phyloP scores from a whole-genome alignment of 495 filamentous ascomycete species.

The Aspergillus heteromorphus region DNA sequence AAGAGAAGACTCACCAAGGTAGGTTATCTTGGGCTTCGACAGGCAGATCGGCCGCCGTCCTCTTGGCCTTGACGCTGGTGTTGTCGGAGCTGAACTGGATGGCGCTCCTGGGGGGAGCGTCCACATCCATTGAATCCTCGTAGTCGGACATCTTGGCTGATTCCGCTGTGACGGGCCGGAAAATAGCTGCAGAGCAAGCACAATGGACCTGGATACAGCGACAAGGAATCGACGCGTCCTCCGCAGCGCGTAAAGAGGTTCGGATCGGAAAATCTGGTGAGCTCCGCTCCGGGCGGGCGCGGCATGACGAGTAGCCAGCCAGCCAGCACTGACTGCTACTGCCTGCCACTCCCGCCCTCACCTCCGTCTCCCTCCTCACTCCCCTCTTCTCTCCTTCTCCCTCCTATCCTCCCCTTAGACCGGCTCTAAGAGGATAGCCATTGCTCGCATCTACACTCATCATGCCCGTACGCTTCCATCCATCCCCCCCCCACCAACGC shows the following conservation, averaged over 20 bases:
- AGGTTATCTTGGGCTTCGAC: constrained; percentile 90
- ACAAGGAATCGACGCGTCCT: too few relatives aligned
- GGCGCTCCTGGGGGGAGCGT: constrained; percentile 52
- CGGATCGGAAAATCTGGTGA: constrained; percentile 39
- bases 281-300: constrained; percentile 17
- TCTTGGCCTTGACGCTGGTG: constrained; percentile 75
- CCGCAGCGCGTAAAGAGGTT: constrained; percentile 44
- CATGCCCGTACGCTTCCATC: constrained; percentile 45
- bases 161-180: too few relatives aligned
- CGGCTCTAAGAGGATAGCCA: constrained; percentile 14
- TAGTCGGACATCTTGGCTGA: constrained; percentile 98
- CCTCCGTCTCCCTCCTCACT: constrained; percentile 25
- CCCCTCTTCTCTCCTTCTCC: constrained; percentile 12
- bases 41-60: constrained; percentile 86
- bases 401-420: constrained; percentile 16
- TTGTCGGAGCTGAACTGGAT: constrained; percentile 53
- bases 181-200: too few relatives aligned
- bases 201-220: too few relatives aligned
- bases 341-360: constrained; percentile 25
- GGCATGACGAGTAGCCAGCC: constrained; percentile 45
- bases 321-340: too few relatives aligned
- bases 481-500: constrained; percentile 7
- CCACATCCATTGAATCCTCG: constrained; percentile 87
- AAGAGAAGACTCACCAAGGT: constrained; percentile 63
- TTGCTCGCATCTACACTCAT: constrained; percentile 7